Evolutionary conservation across 805 yeast species (phyloP).

Genomic region (Torulaspora gathmanii): DNA sequence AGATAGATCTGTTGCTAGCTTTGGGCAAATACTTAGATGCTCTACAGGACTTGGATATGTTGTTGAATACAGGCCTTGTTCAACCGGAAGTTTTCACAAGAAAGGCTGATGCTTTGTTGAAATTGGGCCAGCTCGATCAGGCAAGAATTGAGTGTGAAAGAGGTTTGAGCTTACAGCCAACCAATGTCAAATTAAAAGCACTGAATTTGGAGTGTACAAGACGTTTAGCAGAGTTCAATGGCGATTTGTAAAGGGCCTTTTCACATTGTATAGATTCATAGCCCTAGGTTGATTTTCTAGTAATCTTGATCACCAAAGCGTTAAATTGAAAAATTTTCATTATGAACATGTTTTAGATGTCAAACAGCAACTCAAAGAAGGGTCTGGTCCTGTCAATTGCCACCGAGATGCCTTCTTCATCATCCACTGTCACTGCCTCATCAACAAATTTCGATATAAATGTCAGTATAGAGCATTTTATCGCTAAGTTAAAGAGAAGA

Average conservation of each 20-base stretch:
- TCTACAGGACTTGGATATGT: slow-evolving; percentile 62
- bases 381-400: neutral
- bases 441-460: slow-evolving; percentile 34
- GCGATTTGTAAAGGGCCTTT: slow-evolving; percentile 21
- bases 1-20: slow-evolving; percentile 65
- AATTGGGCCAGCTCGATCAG: slow-evolving; percentile 56
- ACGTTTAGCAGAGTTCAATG: slow-evolving; percentile 30
- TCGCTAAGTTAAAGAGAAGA: slow-evolving; percentile 69
- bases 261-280: neutral
- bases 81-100: slow-evolving; percentile 69
- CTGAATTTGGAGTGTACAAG: slow-evolving; percentile 26
- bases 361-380: neutral
- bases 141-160: slow-evolving; percentile 68
- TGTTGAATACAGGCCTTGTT: slow-evolving; percentile 52
- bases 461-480: slow-evolving; percentile 41
- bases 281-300: slow-evolving; percentile 1
- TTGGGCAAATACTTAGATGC: slow-evolving; percentile 54
- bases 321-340: slow-evolving; percentile 5
- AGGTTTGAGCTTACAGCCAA: slow-evolving; percentile 60
- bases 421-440: slow-evolving; percentile 6
- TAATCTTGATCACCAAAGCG: neutral
- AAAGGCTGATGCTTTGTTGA: slow-evolving; percentile 58
- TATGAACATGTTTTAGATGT: neutral
- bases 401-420: slow-evolving; percentile 9
- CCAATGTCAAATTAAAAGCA: slow-evolving; percentile 38